A percentile compares a stretch with the other conserved stretches of the same genome.
phyloP scores from a whole-genome alignment of 352 stramenopile genomes.

The Phytophthora multivora region DNA sequence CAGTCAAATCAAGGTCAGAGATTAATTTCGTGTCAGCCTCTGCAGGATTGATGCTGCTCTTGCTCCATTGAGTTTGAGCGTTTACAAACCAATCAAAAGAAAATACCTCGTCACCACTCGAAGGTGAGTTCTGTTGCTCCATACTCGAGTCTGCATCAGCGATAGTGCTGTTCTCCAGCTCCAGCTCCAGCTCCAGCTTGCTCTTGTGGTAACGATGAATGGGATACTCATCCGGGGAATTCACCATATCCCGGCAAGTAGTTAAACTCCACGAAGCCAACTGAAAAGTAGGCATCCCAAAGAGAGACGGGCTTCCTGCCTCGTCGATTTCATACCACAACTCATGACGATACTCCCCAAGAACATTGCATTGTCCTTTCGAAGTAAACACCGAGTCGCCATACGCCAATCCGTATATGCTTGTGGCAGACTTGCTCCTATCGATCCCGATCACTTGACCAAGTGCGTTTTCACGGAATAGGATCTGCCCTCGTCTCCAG shows the following conservation, averaged over 20 bases:
- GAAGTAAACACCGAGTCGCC: slow-evolving; percentile 68
- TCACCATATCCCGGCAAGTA: slow-evolving; percentile 52
- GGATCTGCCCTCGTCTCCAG: slow-evolving; percentile 31
- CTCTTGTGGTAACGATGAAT: slow-evolving; percentile 40
- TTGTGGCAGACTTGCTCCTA: slow-evolving; percentile 22
- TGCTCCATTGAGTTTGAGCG: slow-evolving; percentile 19
- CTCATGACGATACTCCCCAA: slow-evolving; percentile 65
- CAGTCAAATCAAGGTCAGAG: slow-evolving; percentile 29
- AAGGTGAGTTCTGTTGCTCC: background rate
- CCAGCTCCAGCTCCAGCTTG: slow-evolving; percentile 10
- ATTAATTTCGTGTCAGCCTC: slow-evolving; percentile 35
- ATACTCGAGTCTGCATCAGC: background rate
- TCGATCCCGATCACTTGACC: slow-evolving; percentile 46
- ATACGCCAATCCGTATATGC: slow-evolving; percentile 44
- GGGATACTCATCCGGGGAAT: slow-evolving; percentile 47
- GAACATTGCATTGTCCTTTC: slow-evolving; percentile 59
- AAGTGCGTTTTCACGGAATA: slow-evolving; percentile 43
- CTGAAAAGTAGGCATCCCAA: background rate
- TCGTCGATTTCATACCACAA: slow-evolving; percentile 70
- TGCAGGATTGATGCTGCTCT: background rate
- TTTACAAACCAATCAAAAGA: slow-evolving; percentile 26
- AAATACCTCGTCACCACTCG: background rate
- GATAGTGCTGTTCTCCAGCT: background rate
- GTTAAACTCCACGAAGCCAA: slow-evolving; percentile 55
- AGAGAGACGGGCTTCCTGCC: slow-evolving; percentile 10